A percentile compares a stretch with the other conserved stretches of the same genome.
These are phyloP conservation scores for Penicillium egyptiacum DNA, from an alignment of 495 filamentous ascomycete species.

Conservation along the genomic window DNA sequence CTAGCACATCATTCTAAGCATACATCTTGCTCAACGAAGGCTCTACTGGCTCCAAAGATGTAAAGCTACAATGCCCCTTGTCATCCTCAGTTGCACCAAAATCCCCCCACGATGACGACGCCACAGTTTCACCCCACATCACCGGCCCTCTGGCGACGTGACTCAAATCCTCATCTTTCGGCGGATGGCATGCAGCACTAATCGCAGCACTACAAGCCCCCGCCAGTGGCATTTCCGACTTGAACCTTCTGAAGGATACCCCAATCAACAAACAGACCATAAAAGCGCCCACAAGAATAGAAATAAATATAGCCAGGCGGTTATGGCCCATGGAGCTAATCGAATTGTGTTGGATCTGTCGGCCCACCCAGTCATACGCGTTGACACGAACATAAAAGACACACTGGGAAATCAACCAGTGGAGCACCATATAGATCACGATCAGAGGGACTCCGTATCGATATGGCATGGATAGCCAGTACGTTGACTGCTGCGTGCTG, in stretches of 20 bases:
- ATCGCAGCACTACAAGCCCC: conserved; percentile 46
- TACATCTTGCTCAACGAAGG: conserved; percentile 19
- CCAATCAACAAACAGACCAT: conserved; percentile 17
- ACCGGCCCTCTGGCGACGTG: neutral
- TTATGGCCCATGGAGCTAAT: conserved; percentile 25
- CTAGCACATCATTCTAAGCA: neutral
- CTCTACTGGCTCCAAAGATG: conserved; percentile 1
- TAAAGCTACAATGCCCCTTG: conserved; percentile 20
- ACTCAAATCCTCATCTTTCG: conserved; percentile 4
- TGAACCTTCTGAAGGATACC: conserved; percentile 25
- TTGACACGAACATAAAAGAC: conserved; percentile 34
- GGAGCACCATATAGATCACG: conserved; percentile 26
- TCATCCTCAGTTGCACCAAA: neutral
- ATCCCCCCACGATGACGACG: neutral
- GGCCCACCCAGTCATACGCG: conserved; percentile 9
- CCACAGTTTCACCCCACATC: conserved; percentile 15
- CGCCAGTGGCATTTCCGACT: conserved; percentile 40
- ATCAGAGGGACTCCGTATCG: conserved; percentile 38
- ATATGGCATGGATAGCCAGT: conserved; percentile 44
- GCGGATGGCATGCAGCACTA: conserved; percentile 34
- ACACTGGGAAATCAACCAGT: conserved; percentile 46
- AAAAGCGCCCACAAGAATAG: conserved; percentile 26
- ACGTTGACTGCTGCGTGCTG: conserved; percentile 42
- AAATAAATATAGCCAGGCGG: conserved; percentile 31
- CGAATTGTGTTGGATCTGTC: neutral